Percentiles rank a stretch among this genome's conserved stretches.
Conservation (phyloP, 805 yeast species). For the Candida maltosa region DNA sequence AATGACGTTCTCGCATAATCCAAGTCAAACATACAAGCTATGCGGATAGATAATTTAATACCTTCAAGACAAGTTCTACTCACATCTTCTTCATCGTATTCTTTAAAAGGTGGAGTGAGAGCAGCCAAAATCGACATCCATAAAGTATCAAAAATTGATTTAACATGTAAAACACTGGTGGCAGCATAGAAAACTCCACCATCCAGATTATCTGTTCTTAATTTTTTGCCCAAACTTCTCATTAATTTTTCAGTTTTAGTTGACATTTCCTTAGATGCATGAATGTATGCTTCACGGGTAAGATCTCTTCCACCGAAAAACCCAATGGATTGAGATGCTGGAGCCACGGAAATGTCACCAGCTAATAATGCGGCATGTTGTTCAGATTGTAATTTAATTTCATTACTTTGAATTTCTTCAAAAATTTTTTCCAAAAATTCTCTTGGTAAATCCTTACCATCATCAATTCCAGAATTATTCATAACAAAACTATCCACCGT, state of each 20-base stretch:
- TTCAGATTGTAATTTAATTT: constrained; percentile 87
- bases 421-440: constrained; percentile 69
- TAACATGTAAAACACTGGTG: constrained; percentile 83
- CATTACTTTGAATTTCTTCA: constrained; percentile 76
- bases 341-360: constrained; percentile 45
- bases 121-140: constrained; percentile 99
- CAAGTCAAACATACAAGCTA: constrained; percentile 79
- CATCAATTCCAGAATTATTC: constrained; percentile 91
- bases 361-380: constrained; percentile 87
- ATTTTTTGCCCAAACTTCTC: constrained; percentile 53
- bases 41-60: constrained; percentile 72
- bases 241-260: constrained; percentile 84
- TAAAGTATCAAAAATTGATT: constrained; percentile 85
- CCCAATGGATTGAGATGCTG: constrained; percentile 40
- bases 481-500: constrained; percentile 79
- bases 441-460: constrained; percentile 77
- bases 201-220: constrained; percentile 35
- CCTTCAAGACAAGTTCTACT: constrained; percentile 79
- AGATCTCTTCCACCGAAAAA: constrained; percentile 69
- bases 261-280: constrained; percentile 90
- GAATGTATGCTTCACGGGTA: constrained; percentile 79
- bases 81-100: constrained; percentile 72
- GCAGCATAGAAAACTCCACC: constrained; percentile 68
- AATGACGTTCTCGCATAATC: constrained; percentile 87
- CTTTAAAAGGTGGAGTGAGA: constrained; percentile 89